Base-by-base conservation (phyloP, 768 basidiomycete species). In the Melanogaster broomeanus region DNA sequence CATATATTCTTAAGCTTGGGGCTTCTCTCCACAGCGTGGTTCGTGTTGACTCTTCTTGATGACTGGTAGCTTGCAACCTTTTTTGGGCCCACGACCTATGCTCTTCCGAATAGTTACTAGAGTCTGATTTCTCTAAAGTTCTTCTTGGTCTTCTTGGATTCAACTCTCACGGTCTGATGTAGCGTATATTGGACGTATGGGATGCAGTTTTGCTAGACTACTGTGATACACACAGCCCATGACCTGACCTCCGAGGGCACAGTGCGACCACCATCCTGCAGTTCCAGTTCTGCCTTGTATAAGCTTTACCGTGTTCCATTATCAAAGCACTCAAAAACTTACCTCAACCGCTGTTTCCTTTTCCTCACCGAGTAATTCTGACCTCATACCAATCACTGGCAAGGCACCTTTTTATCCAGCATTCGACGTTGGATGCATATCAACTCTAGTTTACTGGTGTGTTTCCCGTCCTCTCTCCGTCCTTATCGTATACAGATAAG, bases 231-330 rank as follows among this genome's bases (percentile, higher is more conserved):
- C 51, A 55, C 40, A 13, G 35, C 47, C 43, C 54, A 55, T 56
- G 48, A 61, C 52, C n/a, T n/a, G n/a, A n/a, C 28, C 56, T 61
- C 58, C 71, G 73, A 73, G 79, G 84, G 81, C 85, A 88, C 85
- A 85, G 87, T 87, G 84, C 75, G 75, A 87, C 85, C 84, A 85
- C 84, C 86, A 83, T 72, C 73, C 80, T 78, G 77, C 61, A 65
- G 69, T n/a, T n/a, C n/a, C n/a, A 66, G 59, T 65, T 44, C 57
- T 65, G 68, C 65, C 61, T 74, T 72, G 78, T 81, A 81, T 80
- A 63, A 75, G 78, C 75, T 77, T 74, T 77, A 75, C 79, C 80
- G 82, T 79, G 71, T 77, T 76, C 75, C 78, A 69, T 65, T n/a
- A 60, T 65, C 55, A 61, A 63, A 61, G 67, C 54, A 46, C 55